Conservation (phyloP, 345 rosid species). For the Corchorus capsularis region DNA sequence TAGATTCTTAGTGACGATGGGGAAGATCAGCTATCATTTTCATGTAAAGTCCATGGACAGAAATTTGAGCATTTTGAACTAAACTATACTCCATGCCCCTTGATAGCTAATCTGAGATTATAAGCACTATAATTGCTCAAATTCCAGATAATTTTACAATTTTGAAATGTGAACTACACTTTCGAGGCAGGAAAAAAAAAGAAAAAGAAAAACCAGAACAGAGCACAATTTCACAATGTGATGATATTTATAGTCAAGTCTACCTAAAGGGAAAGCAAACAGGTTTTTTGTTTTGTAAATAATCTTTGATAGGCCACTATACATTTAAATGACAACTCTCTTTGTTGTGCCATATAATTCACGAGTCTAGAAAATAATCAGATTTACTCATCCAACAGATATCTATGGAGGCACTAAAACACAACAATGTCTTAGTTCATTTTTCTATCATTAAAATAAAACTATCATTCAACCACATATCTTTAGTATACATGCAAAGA, state of each 20-base stretch:
- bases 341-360: neutral
- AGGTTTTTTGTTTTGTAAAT: neutral
- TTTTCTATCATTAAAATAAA: neutral
- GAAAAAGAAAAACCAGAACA: neutral
- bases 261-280: neutral
- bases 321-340: neutral
- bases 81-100: neutral
- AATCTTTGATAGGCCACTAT: neutral
- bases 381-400: neutral
- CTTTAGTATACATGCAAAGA: neutral
- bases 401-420: neutral
- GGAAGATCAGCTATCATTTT: neutral
- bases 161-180: too few species aligned
- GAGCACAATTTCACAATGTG: neutral
- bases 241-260: neutral
- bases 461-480: neutral
- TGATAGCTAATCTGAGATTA: neutral
- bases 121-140: neutral
- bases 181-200: neutral
- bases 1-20: neutral
- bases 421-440: neutral
- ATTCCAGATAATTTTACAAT: neutral
- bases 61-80: slow-evolving; percentile 9
- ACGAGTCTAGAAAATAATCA: neutral
- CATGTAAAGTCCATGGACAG: neutral